Evolutionary conservation across 2,329 filamentous ascomycete genomes (phyloP).

Genomic region (Diaporthe sp.): DNA sequence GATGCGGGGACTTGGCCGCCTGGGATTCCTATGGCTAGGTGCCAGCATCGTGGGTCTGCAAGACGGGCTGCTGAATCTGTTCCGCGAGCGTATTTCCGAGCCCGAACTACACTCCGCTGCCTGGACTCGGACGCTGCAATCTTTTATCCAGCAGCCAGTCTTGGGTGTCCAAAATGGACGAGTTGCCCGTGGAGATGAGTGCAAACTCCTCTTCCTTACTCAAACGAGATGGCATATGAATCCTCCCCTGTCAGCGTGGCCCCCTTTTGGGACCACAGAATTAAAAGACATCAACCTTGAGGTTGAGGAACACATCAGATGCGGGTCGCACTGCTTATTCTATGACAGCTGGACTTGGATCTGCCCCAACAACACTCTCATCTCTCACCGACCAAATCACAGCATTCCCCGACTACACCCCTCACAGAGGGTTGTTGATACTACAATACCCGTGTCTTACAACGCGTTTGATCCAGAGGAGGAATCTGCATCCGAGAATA

Average conservation of each 20-base stretch:
- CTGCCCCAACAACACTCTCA: not conserved
- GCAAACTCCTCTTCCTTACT: conserved; percentile 7
- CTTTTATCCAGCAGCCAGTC: not conserved
- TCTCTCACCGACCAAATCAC: not conserved
- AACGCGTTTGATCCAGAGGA: not conserved
- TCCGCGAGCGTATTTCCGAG: not conserved
- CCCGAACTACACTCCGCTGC: not conserved
- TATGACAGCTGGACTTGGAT: conserved; percentile 4
- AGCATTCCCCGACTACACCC: not conserved
- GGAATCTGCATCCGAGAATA: not conserved
- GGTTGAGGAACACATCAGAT: not conserved
- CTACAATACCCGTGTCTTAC: not conserved
- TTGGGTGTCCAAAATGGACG: not conserved
- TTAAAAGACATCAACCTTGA: not conserved
- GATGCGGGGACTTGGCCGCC: not conserved
- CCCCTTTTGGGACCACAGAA: not conserved
- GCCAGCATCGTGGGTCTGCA: not conserved
- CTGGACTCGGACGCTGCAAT: conserved; percentile 8
- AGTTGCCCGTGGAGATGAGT: not conserved
- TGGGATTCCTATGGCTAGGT: not conserved
- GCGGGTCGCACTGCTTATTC: not conserved
- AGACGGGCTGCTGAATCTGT: not conserved
- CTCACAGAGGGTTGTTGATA: not conserved
- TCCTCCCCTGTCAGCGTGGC: not conserved
- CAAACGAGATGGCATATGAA: not conserved